Base-by-base conservation (phyloP, 176 grass and related monocot species). In the Eleusine coracana region DNA sequence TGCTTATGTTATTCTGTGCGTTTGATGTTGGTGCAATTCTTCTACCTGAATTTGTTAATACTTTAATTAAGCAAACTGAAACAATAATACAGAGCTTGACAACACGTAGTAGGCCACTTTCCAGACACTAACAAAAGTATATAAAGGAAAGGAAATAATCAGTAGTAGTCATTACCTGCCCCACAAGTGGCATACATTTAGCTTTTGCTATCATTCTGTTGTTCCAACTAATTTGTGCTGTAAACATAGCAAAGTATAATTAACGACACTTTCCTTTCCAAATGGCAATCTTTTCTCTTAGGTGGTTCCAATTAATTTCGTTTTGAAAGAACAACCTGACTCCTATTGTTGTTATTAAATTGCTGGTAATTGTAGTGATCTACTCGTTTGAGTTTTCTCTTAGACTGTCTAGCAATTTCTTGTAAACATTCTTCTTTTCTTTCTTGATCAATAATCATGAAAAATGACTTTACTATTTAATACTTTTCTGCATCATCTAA, bases 221-320 rank as follows among this genome's bases (percentile, higher is more conserved):
- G 73, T 86, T 28, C 76, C 71, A 85, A 80, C 87, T 76, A 89
- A 76, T 36, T 46, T 81, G 59, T 71, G 62, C 64, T 85, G 82
- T 85, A 80, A 62, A 68, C 25, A 52, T 15, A 81, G 68, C 64
- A 49, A 68, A 83, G 66, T 52, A 54, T 81, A 86, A 74, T 67
- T 79, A 86, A 49, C 79, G 60, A 46, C 67, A 68, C 50, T 42
- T 70, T 78, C 28, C 72, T 60, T 23, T 25, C 38, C 56, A 51
- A 74, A 82, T 62, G 74, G 31, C 60, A 60, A n/a, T 68, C 15
- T 74, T 70, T 85, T 81, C 50, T 29, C 40, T 80, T 49, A 80
- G 76, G 54, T 76, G 75, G 68, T 84, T 66, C 45, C 4, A 61
- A 6, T 51, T 75, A 54, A 41, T 87, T 71, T 70, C 70, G 16